Conservation (phyloP, 1,284 basidiomycete species). For the Papiliotrema laurentii region DNA sequence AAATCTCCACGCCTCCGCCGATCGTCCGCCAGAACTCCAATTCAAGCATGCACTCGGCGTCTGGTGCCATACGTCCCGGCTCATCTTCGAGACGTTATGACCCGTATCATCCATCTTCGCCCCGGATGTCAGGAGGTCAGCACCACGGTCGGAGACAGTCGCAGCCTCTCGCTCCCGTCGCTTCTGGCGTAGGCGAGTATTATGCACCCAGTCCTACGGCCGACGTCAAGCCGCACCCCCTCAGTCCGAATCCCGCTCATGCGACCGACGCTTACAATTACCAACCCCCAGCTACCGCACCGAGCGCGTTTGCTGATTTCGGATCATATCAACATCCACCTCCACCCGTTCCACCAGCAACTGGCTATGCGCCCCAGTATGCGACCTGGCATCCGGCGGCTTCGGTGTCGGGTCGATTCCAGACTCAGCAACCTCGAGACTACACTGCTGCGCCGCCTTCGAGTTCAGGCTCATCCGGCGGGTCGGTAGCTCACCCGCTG, state of each 20-base stretch:
- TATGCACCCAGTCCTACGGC: background rate
- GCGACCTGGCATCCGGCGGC: conserved; percentile 1
- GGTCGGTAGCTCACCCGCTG: too few relatives aligned
- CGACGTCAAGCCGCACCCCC: conserved; percentile 1
- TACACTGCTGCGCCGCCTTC: conserved; percentile 1
- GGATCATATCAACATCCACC: background rate
- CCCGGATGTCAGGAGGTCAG: background rate
- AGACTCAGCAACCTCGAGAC: background rate
- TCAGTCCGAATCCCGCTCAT: background rate
- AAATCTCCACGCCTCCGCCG: background rate
- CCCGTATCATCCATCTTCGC: conserved; percentile 1
- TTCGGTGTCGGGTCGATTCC: background rate
- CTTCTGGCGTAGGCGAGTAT: conserved; percentile 2
- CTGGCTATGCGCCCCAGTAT: background rate
- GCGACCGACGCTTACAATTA: conserved; percentile 2
- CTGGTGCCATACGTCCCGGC: conserved; percentile 1
- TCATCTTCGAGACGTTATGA: conserved; percentile 5
- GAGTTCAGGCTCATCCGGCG: background rate
- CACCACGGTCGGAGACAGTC: conserved; percentile 5
- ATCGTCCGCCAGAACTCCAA: conserved; percentile 2
- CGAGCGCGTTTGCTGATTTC: conserved; percentile 4
- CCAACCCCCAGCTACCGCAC: conserved; percentile 7
- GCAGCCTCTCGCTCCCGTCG: background rate
- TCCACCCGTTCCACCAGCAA: too few relatives aligned
- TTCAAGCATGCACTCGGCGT: conserved; percentile 2